These are phyloP conservation scores for Xenoacremonium recifei DNA, from an alignment of 2,329 filamentous ascomycete species.

Conservation along the genomic window DNA sequence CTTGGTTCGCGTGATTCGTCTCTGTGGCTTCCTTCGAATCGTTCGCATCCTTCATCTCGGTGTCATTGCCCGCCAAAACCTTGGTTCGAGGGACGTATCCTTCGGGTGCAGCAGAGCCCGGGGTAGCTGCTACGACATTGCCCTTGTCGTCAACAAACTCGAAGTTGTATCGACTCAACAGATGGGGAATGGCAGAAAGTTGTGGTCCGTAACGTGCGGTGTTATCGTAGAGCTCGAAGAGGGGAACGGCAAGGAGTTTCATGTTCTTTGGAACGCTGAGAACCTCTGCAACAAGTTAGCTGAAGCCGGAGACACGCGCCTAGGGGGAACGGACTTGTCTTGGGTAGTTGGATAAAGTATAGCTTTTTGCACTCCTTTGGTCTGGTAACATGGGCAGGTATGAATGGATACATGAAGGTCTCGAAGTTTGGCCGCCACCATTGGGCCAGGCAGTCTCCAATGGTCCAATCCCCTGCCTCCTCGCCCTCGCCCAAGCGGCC, in stretches of 20 bases:
- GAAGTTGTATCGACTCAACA: slow-evolving; percentile 94
- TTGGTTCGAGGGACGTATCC: slow-evolving; percentile 63
- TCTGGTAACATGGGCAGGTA: slow-evolving; percentile 90
- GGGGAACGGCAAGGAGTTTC: slow-evolving; percentile 94
- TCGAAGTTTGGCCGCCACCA: slow-evolving; percentile 99
- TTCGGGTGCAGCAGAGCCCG: slow-evolving; percentile 61
- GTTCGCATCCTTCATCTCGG: slow-evolving; percentile 63
- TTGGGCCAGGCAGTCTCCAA: slow-evolving; percentile 91
- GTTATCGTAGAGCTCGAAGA: slow-evolving; percentile 98
- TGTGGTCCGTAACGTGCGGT: slow-evolving; percentile 93
- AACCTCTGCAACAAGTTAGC: slow-evolving; percentile 61
- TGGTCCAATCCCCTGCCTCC: slow-evolving; percentile 83
- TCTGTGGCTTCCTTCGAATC: no score
- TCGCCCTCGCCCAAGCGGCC: slow-evolving; percentile 82
- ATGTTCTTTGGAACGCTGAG: slow-evolving; percentile 98
- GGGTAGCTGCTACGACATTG: slow-evolving; percentile 80
- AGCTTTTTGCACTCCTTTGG: slow-evolving; percentile 99
- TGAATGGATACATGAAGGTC: slow-evolving; percentile 99
- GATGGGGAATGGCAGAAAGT: slow-evolving; percentile 91
- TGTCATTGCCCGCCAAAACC: slow-evolving; percentile 62
- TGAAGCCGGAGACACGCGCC: not conserved
- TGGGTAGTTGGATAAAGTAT: slow-evolving; percentile 92
- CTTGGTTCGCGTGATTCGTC: no score
- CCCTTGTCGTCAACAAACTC: slow-evolving; percentile 95
- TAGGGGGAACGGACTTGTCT: slow-evolving; percentile 65